Conservation (phyloP, 1,284 basidiomycete species). For the Waitea zeae region DNA sequence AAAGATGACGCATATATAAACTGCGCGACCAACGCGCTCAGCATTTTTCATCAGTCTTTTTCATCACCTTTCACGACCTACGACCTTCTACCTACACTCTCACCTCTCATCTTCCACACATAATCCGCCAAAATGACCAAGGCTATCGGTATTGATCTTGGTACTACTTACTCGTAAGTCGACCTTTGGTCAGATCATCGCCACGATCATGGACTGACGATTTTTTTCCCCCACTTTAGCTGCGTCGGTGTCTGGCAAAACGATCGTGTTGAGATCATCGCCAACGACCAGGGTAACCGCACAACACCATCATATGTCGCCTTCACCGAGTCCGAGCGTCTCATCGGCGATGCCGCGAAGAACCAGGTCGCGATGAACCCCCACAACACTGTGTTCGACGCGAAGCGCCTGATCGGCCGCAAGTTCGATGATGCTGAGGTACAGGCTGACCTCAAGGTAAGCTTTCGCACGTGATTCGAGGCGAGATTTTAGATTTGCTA, state of each 20-base stretch:
- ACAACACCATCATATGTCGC: conserved; percentile 92
- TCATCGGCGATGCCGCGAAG: conserved; percentile 92
- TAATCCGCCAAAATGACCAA: conserved; percentile 33
- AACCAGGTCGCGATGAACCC: conserved; percentile 89
- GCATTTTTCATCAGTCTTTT: too few species aligned
- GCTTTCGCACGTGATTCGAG: too few species aligned
- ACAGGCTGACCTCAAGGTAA: conserved; percentile 86
- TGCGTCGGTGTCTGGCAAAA: conserved; percentile 96
- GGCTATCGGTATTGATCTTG: conserved; percentile 88
- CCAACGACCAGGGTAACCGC: conserved; percentile 96
- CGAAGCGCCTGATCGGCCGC: conserved; percentile 82
- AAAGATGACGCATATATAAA: neutral
- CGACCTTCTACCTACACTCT: conserved; percentile 6
- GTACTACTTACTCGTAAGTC: conserved; percentile 70
- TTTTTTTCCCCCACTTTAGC: conserved; percentile 17
- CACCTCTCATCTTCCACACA: conserved; percentile 6
- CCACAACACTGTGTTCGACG: conserved; percentile 72
- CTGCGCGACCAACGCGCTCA: neutral
- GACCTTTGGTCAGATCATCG: conserved; percentile 5
- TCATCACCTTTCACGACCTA: neutral
- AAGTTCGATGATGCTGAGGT: conserved; percentile 79
- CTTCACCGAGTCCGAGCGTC: conserved; percentile 86
- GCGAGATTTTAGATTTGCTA: too few species aligned
- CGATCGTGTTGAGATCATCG: conserved; percentile 95
- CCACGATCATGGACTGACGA: too few species aligned